Evolutionary conservation across 192 early-diverging fungal genomes (phyloP).

Genomic region (Coemansia sp.): DNA sequence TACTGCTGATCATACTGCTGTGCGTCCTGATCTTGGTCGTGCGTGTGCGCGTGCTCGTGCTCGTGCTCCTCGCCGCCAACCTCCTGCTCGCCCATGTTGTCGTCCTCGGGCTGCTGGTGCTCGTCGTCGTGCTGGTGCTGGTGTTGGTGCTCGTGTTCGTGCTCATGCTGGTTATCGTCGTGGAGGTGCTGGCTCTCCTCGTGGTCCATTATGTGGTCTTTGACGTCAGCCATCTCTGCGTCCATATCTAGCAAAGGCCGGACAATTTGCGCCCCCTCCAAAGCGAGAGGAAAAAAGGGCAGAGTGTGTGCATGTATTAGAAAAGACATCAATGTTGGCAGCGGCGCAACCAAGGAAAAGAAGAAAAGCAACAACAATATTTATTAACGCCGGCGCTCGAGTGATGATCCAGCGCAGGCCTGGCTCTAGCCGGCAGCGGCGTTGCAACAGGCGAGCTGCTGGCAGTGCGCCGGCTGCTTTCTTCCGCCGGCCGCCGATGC

Average conservation of each 20-base stretch:
- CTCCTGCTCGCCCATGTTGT: slow-evolving; percentile 29
- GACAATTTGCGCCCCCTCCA: not conserved
- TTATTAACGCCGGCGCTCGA: no score
- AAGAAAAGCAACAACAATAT: slow-evolving; percentile 1
- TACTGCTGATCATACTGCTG: slow-evolving; percentile 45
- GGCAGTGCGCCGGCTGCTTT: no score
- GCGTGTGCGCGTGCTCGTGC: slow-evolving; percentile 3
- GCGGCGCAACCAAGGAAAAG: no score
- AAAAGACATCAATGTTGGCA: no score
- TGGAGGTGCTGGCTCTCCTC: slow-evolving; percentile 12
- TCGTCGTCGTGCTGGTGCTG: slow-evolving; percentile 13
- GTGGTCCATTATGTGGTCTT: slow-evolving; percentile 15
- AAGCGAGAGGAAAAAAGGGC: not conserved
- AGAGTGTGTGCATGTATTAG: not conserved
- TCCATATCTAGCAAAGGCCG: slow-evolving; percentile 23
- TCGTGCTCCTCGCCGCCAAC: slow-evolving; percentile 11
- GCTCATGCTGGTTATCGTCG: slow-evolving; percentile 23
- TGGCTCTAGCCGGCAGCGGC: no score
- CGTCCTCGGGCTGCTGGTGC: slow-evolving; percentile 11
- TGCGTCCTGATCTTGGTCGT: slow-evolving; percentile 11
- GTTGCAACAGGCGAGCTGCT: no score
- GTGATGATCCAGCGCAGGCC: no score
- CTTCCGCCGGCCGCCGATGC: no score
- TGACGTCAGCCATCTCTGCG: slow-evolving; percentile 36
- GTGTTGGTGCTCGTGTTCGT: slow-evolving; percentile 18